Evolutionary conservation across 2,329 filamentous ascomycete genomes (phyloP).

Genomic region (Metarhizium guizhouense): DNA sequence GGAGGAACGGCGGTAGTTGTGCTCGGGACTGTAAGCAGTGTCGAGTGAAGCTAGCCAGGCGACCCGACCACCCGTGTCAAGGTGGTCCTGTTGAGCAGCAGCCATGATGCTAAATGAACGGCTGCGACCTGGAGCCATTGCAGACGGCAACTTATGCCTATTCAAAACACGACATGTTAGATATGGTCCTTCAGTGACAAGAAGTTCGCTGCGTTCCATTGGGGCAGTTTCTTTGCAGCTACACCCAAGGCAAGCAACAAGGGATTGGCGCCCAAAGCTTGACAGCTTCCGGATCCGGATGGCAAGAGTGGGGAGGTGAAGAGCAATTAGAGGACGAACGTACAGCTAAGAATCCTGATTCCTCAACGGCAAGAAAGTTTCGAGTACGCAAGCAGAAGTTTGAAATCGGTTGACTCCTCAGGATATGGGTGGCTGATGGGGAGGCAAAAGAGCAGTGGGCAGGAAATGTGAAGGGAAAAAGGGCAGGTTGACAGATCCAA

Average conservation of each 20-base stretch:
- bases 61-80: slow-evolving; percentile 64
- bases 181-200: too few species aligned
- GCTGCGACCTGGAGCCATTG: slow-evolving; percentile 25
- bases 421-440: background rate
- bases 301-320: background rate
- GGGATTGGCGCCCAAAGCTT: background rate
- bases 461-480: background rate
- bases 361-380: background rate
- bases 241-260: too few species aligned
- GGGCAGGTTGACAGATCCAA: background rate
- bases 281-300: background rate
- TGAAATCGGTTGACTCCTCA: background rate
- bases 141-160: slow-evolving; percentile 9
- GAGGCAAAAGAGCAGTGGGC: background rate
- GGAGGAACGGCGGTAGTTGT: slow-evolving; percentile 90
- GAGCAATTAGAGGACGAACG: background rate
- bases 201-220: background rate
- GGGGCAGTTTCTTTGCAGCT: background rate
- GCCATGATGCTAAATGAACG: slow-evolving; percentile 37
- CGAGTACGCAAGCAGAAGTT: background rate
- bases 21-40: slow-evolving; percentile 77
- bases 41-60: slow-evolving; percentile 65
- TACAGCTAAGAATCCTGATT: background rate
- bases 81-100: slow-evolving; percentile 73
- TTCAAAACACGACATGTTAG: slow-evolving; percentile 1